Base-by-base conservation (phyloP, 225 moss, liverwort and hornwort genomes). In the Climacium dendroides region DNA sequence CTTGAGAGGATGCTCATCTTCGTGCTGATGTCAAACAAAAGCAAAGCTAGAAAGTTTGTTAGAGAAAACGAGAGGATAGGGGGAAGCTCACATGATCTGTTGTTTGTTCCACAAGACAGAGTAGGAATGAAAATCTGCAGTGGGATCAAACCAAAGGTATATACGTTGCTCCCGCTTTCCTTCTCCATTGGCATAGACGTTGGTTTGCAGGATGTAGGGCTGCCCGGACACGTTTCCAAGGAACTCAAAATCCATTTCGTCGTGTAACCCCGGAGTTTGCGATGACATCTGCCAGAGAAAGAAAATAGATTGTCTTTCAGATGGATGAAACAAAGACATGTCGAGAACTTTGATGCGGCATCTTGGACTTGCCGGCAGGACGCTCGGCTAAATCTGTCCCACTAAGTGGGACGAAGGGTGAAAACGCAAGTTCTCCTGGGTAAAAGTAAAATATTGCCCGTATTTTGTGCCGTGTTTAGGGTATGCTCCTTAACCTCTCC, bases 161-260 rank as follows among this genome's bases (percentile, higher is more conserved):
- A 93, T 93, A 45, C 91, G 91, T 59, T 93, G 93, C 91, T 93
- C 93, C 53, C 93, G 93, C 28, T 73, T 86, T 7, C 93, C 93
- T 70, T 71, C 15, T 50, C 93, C 93, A 48, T 89, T 89, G 16
- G 93, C 93, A 62, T 85, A 93, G 20, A 93, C 72, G 59, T 93
- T 93, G 19, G 93, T 93, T 89, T 93, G 93, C 85, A 93, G 85
- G 64, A 91, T 83, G 58, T 93, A 93, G 25, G 93, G 93, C 73
- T 93, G 84, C 48, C 93, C 93, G 37, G 93, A 87, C 59, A 92
- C 91, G 60, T 93, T 93, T 71, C 93, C 93, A 14, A 93, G 90
- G 43, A 93, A 93, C 77, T 93, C 93, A 41, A 93, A 93, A 71
- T 93, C 93, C 90, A 93, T 90, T 80, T 93, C 93, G 73, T 93